A percentile compares a stretch with the other conserved stretches of the same genome.
These are phyloP conservation scores for Nigrospora sphaerica DNA, from an alignment of 2,329 filamentous ascomycete species.

Conservation along the genomic window DNA sequence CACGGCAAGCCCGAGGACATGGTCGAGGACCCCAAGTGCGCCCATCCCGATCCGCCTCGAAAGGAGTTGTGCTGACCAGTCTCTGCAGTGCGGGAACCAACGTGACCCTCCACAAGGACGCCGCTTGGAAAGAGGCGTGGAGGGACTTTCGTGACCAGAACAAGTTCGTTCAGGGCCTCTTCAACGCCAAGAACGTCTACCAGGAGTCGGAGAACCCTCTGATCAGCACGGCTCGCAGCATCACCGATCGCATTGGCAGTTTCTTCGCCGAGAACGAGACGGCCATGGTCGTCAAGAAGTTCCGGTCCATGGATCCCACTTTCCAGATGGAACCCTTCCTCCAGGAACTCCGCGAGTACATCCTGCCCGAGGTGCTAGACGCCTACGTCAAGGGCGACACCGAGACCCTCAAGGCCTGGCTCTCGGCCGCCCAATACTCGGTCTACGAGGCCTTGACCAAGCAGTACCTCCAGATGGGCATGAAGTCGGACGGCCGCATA, in stretches of 20 bases:
- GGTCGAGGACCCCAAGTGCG: slow-evolving; percentile 85
- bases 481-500: slow-evolving; percentile 92
- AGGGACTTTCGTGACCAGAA: slow-evolving; percentile 87
- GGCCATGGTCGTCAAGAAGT: slow-evolving; percentile 95
- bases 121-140: slow-evolving; percentile 98
- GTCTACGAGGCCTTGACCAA: slow-evolving; percentile 96
- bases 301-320: slow-evolving; percentile 87
- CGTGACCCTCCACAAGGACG: slow-evolving; percentile 91
- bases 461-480: slow-evolving; percentile 87
- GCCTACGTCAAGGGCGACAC: slow-evolving; percentile 96
- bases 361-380: slow-evolving; percentile 92
- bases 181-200: slow-evolving; percentile 79
- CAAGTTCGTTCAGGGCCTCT: slow-evolving; percentile 81
- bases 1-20: slow-evolving; percentile 50
- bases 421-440: slow-evolving; percentile 91
- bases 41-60: slow-evolving; percentile 9
- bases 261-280: slow-evolving; percentile 99
- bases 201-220: slow-evolving; percentile 97
- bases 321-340: slow-evolving; percentile 96
- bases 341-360: slow-evolving; percentile 94
- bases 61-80: background rate
- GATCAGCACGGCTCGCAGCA: slow-evolving; percentile 85
- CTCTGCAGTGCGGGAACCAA: slow-evolving; percentile 77
- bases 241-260: slow-evolving; percentile 85
- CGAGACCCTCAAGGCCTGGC: slow-evolving; percentile 87